phyloP scores from a whole-genome alignment of 495 filamentous ascomycete genomes.

The Pseudoneurospora amorphoporcata region DNA sequence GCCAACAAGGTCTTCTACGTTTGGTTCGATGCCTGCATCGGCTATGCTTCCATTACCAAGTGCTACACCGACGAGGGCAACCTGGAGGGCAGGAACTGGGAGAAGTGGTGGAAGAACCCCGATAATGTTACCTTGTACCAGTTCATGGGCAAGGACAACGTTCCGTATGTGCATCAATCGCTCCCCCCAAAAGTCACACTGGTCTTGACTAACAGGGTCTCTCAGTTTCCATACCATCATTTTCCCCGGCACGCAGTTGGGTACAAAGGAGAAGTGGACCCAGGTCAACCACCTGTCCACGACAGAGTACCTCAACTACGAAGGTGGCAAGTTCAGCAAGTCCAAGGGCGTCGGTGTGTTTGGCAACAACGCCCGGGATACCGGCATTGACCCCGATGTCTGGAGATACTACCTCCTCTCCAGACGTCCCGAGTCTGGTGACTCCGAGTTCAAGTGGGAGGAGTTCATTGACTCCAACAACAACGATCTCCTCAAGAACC shows the following conservation, averaged over 20 bases:
- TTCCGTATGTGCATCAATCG: constrained; percentile 34
- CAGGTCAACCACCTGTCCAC: constrained; percentile 81
- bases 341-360: constrained; percentile 84
- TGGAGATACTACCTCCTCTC: constrained; percentile 91
- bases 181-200: background rate
- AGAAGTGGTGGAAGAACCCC: constrained; percentile 90
- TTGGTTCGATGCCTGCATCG: constrained; percentile 98
- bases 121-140: constrained; percentile 86
- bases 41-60: constrained; percentile 90
- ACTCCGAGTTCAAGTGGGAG: constrained; percentile 81
- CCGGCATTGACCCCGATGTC: constrained; percentile 74
- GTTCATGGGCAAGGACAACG: constrained; percentile 98
- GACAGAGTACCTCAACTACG: constrained; percentile 94
- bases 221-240: constrained; percentile 71
- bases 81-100: constrained; percentile 50
- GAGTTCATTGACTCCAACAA: constrained; percentile 82
- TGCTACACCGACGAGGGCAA: constrained; percentile 59
- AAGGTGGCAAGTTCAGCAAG: constrained; percentile 93
- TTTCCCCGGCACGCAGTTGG: constrained; percentile 80
- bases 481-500: constrained; percentile 77
- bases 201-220: background rate
- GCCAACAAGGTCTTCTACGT: constrained; percentile 88
- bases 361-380: constrained; percentile 78
- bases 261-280: constrained; percentile 80
- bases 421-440: constrained; percentile 78